Conservation (phyloP, 2,329 filamentous ascomycete species). For the Xylariaceae sp. region DNA sequence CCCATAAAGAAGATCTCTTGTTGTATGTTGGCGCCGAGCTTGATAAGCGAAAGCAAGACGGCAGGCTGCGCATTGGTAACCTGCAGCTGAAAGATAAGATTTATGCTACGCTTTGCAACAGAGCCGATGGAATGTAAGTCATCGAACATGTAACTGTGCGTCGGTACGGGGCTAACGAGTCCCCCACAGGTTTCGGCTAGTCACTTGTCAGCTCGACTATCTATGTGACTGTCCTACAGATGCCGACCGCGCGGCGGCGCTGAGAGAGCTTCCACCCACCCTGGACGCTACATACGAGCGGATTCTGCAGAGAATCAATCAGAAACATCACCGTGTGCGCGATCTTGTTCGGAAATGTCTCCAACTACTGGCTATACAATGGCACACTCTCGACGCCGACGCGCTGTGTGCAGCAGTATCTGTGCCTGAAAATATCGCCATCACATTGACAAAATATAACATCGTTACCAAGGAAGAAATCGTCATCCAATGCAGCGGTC, state of each 20-base stretch:
- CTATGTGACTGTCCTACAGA: slow-evolving; percentile 12
- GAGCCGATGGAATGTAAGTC: slow-evolving; percentile 19
- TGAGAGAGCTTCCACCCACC: slow-evolving; percentile 15
- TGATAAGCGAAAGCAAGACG: slow-evolving; percentile 8
- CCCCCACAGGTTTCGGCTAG: slow-evolving; percentile 9
- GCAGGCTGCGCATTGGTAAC: slow-evolving; percentile 9
- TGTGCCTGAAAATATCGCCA: slow-evolving; percentile 4
- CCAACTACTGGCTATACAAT: slow-evolving; percentile 9
- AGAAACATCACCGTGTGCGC: neutral
- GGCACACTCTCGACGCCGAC: neutral
- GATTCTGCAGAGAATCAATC: slow-evolving; percentile 13
- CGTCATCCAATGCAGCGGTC: slow-evolving; percentile 13
- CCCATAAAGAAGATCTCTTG: slow-evolving; percentile 19
- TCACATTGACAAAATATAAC: neutral
- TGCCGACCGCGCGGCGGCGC: slow-evolving; percentile 11
- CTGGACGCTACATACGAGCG: slow-evolving; percentile 17
- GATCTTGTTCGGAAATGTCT: slow-evolving; percentile 11
- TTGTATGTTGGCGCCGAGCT: slow-evolving; percentile 20
- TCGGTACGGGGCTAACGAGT: neutral
- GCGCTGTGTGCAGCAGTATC: neutral
- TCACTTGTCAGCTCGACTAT: slow-evolving; percentile 19
- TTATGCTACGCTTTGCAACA: slow-evolving; percentile 7
- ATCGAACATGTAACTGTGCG: neutral
- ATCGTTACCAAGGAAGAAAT: slow-evolving; percentile 4
- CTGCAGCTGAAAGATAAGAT: slow-evolving; percentile 15